These are phyloP conservation scores for Suhomyces guaymorum DNA, from an alignment of 1,139 yeast genomes.

Conservation along the genomic window DNA sequence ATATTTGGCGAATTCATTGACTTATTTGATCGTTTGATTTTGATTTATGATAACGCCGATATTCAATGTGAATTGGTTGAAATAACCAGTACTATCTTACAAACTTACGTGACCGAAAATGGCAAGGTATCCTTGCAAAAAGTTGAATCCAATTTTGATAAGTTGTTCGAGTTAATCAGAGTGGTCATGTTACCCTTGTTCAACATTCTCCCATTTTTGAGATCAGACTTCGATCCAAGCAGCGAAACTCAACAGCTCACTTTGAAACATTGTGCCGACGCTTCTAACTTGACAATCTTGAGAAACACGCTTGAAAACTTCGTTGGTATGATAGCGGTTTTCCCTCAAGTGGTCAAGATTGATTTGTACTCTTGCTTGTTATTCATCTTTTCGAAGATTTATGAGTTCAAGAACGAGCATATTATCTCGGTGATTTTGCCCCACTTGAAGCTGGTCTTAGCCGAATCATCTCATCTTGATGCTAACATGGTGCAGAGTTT, in stretches of 20 bases:
- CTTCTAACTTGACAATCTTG: slow-evolving; percentile 41
- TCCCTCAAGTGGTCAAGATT: slow-evolving; percentile 65
- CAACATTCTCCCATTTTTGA: slow-evolving; percentile 59
- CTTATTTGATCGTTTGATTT: slow-evolving; percentile 68
- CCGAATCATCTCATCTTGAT: slow-evolving; percentile 30
- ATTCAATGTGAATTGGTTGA: slow-evolving; percentile 57
- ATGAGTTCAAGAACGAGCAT: slow-evolving; percentile 48
- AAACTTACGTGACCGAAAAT: slow-evolving; percentile 24
- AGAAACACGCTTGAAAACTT: slow-evolving; percentile 57
- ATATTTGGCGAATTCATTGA: slow-evolving; percentile 78
- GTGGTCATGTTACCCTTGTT: slow-evolving; percentile 69
- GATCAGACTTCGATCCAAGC: slow-evolving; percentile 42
- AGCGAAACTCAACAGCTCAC: slow-evolving; percentile 35
- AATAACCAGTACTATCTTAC: slow-evolving; percentile 53
- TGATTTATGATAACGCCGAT: slow-evolving; percentile 56
- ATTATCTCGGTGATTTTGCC: slow-evolving; percentile 58
- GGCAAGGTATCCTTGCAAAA: slow-evolving; percentile 18
- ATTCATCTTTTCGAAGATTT: slow-evolving; percentile 60
- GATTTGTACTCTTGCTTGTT: slow-evolving; percentile 74
- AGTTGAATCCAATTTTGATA: slow-evolving; percentile 64
- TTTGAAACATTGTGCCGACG: slow-evolving; percentile 36
- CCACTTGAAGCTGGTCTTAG: slow-evolving; percentile 51
- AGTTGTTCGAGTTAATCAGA: slow-evolving; percentile 76
- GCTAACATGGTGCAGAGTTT: slow-evolving; percentile 37
- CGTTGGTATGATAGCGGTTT: slow-evolving; percentile 58